Evolutionary conservation across 1,284 basidiomycete species (phyloP).

Genomic region (Leucoagaricus sp.): DNA sequence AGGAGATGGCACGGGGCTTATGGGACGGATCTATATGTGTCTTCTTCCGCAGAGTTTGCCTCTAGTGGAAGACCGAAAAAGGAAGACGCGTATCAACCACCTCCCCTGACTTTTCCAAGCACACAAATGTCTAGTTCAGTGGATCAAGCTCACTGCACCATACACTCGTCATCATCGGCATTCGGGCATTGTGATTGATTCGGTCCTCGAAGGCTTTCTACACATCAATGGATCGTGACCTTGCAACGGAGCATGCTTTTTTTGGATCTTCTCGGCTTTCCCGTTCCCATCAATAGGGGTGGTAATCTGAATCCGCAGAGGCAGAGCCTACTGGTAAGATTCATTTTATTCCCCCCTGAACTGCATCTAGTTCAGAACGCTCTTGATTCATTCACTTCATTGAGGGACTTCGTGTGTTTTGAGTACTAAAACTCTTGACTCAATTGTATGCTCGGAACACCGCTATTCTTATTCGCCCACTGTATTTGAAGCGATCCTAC

Average conservation of each 20-base stretch:
- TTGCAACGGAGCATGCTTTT: conserved; percentile 2
- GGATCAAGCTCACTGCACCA: not conserved
- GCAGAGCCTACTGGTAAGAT: not conserved
- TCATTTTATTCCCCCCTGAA: not conserved
- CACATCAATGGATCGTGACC: conserved; percentile 1
- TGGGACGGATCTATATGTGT: conserved; percentile 1
- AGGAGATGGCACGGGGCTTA: conserved; percentile 3
- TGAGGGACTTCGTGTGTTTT: not conserved
- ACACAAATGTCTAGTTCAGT: not conserved
- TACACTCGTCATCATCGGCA: not conserved
- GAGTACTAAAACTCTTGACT: not conserved
- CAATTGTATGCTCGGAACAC: not conserved
- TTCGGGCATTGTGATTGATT: conserved; percentile 5
- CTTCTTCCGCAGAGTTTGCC: conserved; percentile 3
- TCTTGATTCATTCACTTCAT: not conserved
- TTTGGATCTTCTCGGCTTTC: not conserved
- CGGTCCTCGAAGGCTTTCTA: not conserved
- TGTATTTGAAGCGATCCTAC: not conserved
- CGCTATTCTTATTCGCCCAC: not conserved
- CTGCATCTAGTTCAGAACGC: not conserved
- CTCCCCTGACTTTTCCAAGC: not conserved
- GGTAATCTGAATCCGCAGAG: not conserved
- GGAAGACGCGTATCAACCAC: not conserved
- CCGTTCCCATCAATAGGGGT: not conserved
- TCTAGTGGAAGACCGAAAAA: not conserved